Base-by-base conservation (phyloP, 2,329 filamentous ascomycete genomes). In the Penicillium sp. region DNA sequence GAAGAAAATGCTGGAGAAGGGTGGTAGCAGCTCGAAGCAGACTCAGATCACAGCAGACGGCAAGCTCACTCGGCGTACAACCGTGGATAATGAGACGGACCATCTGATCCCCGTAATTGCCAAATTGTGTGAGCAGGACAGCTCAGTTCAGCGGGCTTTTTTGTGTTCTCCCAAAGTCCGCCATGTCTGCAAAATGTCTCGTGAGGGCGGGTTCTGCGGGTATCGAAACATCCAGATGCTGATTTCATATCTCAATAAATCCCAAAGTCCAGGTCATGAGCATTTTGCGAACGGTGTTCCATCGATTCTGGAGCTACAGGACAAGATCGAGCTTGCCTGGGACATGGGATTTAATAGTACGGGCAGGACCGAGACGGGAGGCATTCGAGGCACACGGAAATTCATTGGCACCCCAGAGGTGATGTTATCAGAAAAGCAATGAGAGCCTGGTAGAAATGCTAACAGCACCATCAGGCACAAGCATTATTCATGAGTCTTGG, bases 201-300 rank as follows among this genome's bases (percentile, higher is more conserved):
- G 80, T 58, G 93, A 96, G 77, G 92, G 92, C 22, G 90, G 91
- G 6, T 98, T 98, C 71, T 98, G 93, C 70, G 93, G 93, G 3
- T 98, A 97, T 71, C 85, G 93, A 41, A 98, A 96, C 69, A 96
- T 96, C 31, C 95, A 98, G 72, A 96, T 96, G 87, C 75, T 97
- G 64, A 79, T 89, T 14, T 93, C 92, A 0, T 93, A 91, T 70
- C 85, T 97, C 21, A 84, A 87, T 57, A 83, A 82, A 9, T 77
- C 84, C 1, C 72, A 78, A 39, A 79, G 79, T 13, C 74, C 79
- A 13, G 90, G 89, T 0, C 74, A 82, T 58, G 79, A 87, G 41
- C 75, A 79, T 48, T 90, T 96, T 57, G 73, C 79, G 1, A 77
- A 79, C 5, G 79, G 76, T 1, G 77, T 93, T 6, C 93, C 95